phyloP scores from a whole-genome alignment of 2,329 filamentous ascomycete genomes.

The Diaporthe sp. region DNA sequence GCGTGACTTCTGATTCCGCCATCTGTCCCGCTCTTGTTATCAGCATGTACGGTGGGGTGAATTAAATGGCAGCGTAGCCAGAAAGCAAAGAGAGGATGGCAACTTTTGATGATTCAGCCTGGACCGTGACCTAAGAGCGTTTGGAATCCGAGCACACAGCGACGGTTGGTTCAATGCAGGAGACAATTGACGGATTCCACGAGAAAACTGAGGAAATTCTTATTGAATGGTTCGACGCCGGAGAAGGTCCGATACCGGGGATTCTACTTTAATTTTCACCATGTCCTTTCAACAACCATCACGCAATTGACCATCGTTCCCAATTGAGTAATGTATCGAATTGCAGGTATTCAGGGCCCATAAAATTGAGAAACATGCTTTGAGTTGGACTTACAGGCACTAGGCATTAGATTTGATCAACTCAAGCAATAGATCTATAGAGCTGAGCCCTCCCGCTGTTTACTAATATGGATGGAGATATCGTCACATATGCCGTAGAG shows the following conservation, averaged over 20 bases:
- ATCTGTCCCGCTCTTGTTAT: neutral
- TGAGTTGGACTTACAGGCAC: neutral
- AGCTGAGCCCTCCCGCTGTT: neutral
- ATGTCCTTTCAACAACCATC: neutral
- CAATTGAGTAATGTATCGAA: neutral
- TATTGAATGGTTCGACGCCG: neutral
- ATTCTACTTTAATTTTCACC: neutral
- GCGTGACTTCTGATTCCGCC: neutral
- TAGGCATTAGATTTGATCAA: neutral
- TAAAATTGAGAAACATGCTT: neutral
- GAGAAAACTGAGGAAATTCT: neutral
- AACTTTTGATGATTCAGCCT: neutral
- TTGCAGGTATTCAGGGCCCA: neutral
- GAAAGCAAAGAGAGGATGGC: neutral
- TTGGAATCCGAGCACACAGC: neutral
- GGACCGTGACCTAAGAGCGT: neutral
- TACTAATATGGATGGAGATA: neutral
- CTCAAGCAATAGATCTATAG: neutral
- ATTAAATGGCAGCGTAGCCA: neutral
- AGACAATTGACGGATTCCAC: too few relatives aligned
- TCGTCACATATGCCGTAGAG: neutral
- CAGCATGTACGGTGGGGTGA: neutral
- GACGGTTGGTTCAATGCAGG: neutral
- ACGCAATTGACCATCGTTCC: neutral
- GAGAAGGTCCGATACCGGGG: constrained; percentile 8